Base-by-base conservation (phyloP, 805 yeast species). In the Monosporozyma solicola region DNA sequence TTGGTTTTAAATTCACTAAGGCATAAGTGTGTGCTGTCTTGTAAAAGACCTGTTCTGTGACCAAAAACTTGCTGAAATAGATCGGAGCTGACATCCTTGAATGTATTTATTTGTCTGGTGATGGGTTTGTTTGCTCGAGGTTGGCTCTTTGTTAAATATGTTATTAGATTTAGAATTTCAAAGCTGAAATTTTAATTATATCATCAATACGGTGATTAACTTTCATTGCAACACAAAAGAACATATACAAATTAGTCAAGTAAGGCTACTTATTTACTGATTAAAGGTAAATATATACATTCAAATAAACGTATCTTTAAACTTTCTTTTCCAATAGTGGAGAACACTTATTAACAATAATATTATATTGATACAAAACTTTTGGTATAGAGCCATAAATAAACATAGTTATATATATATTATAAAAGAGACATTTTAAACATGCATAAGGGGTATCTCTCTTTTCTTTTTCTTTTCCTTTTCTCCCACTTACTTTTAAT, bases 1-100 rank as follows among this genome's bases (percentile, higher is more conserved):
- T 73, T 0, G 99, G 99, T 67, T 88, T 88, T 50, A 95, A 68
- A 66, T 94, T 94, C 29, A 95, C 99, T 48, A 94, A 69, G 0
- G 96, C 97, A 72, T 75, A 95, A 1, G 94, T 78, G 66, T 78
- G 74, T 54, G 78, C 76, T 2, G 95, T 75, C 57, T 73, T 73
- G 48, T 53, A 63, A 46, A 70, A 67, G 0, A 70, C 72, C 51
- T 68, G 71, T 2, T 65, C 65, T 51, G 70, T 69, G 16, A 63
- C 74, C 46, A 65, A 48, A 51, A 67, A 66, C 51, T 59, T 67
- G 50, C 68, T 63, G 55, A 69, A 67, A 48, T 63, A 63, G 16
- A 67, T 49, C 10, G 63, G 50, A 7, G n/a, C 41, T 10, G 37
- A 8, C 49, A 47, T 27, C 20, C 20, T 22, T 15, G 20, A 20